Base-by-base conservation (phyloP, 106 monocot species). In the Dendrobium chrysotoxum region DNA sequence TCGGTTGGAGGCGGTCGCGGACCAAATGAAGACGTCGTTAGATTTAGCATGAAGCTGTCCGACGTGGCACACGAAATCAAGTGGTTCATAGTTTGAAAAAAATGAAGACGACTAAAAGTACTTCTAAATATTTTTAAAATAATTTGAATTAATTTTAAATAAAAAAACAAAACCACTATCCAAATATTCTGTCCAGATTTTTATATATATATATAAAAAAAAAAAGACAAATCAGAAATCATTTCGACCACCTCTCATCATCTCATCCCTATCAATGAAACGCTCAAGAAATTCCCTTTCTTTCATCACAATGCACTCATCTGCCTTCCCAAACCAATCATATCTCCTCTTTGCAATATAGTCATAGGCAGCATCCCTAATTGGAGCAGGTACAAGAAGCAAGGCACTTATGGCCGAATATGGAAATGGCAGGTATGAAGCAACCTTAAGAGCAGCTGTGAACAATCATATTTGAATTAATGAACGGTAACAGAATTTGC, bases 241-340 rank as follows among this genome's bases (percentile, higher is more conserved):
- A 76, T 66, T 67, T 39, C 0, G 9, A 35, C 81, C 72, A 10
- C 45, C 84, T 2, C 82, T 80, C 15, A 87, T n/a, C 71, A 95
- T 77, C 75, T 95, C 94, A 75, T 95, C 82, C 79, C 94, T 85
- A 66, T 95, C 94, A n/a, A 95, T 88, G 77, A 95, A 95, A 75
- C 91, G 91, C 16, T 88, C 82, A 13, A 95, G 89, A 66, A 92
- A 71, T 39, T 95, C 90, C 67, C 79, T 84, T 7, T 95, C 88
- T 79, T 68, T 57, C 86, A 85, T 82, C 77, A 95, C 84, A 47
- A 95, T 86, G 87, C 94, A 95, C n/a, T 88, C 40, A 35, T 92
- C 87, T 53, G 86, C 86, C 40, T 85, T 92, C 28, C 92, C 90
- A 79, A 92, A 95, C 92, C 92, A 92, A 38, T 82, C 79, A 55